Percentiles rank a stretch among this genome's conserved stretches.
Conservation (phyloP, 495 filamentous ascomycete species). For the Chaetomium fimeti region DNA sequence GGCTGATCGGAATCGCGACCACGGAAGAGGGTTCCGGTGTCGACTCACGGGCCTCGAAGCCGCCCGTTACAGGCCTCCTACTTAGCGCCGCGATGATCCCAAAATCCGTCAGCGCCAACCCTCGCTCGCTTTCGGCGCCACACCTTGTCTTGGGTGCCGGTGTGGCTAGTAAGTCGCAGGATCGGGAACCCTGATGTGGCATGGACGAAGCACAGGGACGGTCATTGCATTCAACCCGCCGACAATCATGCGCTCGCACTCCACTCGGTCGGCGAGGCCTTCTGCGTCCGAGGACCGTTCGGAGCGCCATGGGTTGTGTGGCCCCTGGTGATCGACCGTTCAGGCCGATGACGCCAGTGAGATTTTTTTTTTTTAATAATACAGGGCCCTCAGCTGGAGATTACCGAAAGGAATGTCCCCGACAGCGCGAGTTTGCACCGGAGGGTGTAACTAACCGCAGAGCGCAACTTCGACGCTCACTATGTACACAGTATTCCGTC, state of each 20-base stretch:
- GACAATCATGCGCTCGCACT: neutral
- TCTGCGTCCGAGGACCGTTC: neutral
- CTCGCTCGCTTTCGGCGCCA: neutral
- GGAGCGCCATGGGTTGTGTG: neutral
- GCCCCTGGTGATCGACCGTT: neutral
- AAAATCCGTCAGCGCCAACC: neutral
- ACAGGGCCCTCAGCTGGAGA: neutral
- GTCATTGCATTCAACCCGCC: constrained; percentile 1
- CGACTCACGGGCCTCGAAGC: constrained; percentile 15
- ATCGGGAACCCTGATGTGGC: constrained; percentile 2
- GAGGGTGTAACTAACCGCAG: no score
- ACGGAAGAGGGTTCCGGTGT: constrained; percentile 3
- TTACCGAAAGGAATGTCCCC: neutral
- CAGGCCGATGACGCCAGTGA: neutral
- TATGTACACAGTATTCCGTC: no score
- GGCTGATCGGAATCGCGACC: constrained; percentile 12
- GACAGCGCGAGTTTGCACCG: neutral
- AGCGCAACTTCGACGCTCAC: no score
- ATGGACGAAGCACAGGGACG: neutral
- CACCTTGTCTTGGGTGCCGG: neutral
- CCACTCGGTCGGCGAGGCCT: neutral
- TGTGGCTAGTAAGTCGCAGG: constrained; percentile 13
- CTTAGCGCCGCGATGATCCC: constrained; percentile 1
- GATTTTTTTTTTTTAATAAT: neutral
- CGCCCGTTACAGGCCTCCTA: constrained; percentile 11